A percentile compares a stretch with the other conserved stretches of the same genome.
Evolutionary conservation across 1,139 yeast genomes (phyloP).

Genomic region (Yamadazyma kanchanaburiensis): DNA sequence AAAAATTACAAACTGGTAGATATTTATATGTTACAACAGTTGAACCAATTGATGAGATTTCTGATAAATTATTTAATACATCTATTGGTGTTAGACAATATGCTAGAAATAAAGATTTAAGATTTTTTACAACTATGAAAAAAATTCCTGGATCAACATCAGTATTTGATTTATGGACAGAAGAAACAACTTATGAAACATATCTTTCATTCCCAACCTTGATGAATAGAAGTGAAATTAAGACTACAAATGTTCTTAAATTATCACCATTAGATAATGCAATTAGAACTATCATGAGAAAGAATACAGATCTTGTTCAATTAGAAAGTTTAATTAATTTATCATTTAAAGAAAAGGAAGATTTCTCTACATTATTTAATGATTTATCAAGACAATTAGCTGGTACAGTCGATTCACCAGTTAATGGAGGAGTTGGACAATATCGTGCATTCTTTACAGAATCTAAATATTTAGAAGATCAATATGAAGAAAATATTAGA

Average conservation of each 20-base stretch:
- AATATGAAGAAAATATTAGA: conserved; percentile 41
- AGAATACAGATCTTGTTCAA: conserved; percentile 70
- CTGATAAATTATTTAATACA: conserved; percentile 43
- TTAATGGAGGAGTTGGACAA: conserved; percentile 88
- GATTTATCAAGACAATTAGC: conserved; percentile 76
- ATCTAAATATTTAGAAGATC: conserved; percentile 34
- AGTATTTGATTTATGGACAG: conserved; percentile 82
- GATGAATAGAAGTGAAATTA: conserved; percentile 80
- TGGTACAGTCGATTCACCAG: conserved; percentile 91
- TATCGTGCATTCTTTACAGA: conserved; percentile 67
- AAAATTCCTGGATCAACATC: conserved; percentile 75
- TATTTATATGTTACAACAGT: conserved; percentile 72
- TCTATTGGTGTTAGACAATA: conserved; percentile 65
- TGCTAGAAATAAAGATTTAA: conserved; percentile 68
- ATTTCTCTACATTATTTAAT: conserved; percentile 49
- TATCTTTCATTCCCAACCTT: conserved; percentile 79
- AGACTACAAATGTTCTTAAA: conserved; percentile 46
- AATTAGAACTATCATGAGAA: conserved; percentile 58
- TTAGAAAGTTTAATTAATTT: conserved; percentile 61
- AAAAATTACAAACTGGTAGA: conserved; percentile 63
- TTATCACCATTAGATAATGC: conserved; percentile 89
- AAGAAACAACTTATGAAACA: conserved; percentile 78
- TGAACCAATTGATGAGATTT: conserved; percentile 59
- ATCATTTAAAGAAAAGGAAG: conserved; percentile 53
- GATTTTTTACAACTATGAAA: conserved; percentile 65